These are phyloP conservation scores for Aspergillus nanangensis DNA, from an alignment of 495 filamentous ascomycete genomes.

Conservation along the genomic window DNA sequence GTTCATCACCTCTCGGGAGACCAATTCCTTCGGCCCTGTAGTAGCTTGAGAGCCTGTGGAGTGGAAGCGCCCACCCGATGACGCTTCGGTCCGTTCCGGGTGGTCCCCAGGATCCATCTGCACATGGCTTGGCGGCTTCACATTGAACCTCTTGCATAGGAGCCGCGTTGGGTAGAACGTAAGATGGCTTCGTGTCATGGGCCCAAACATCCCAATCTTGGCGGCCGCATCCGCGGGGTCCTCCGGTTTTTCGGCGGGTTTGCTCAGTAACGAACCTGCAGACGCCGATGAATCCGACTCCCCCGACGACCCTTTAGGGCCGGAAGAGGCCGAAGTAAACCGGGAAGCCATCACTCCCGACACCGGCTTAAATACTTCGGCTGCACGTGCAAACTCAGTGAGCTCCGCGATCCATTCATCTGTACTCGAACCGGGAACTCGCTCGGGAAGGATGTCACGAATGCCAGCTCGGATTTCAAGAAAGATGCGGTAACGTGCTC, in stretches of 20 bases:
- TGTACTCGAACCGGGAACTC: constrained; percentile 48
- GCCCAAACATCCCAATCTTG: constrained; percentile 88
- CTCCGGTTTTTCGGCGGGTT: constrained; percentile 57
- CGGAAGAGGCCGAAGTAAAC: constrained; percentile 71
- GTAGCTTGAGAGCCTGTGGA: constrained; percentile 31
- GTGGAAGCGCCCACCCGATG: constrained; percentile 27
- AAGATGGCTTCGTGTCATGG: constrained; percentile 68
- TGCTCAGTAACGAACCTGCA: constrained; percentile 44
- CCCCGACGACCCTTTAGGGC: constrained; percentile 39
- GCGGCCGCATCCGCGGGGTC: constrained; percentile 86
- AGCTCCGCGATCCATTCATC: constrained; percentile 81
- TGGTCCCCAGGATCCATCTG: constrained; percentile 50
- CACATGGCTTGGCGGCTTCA: constrained; percentile 71
- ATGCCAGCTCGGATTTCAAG: constrained; percentile 74
- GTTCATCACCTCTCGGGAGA: constrained; percentile 39
- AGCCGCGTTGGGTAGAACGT: constrained; percentile 79
- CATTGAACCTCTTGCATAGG: constrained; percentile 89
- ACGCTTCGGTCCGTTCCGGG: constrained; percentile 13
- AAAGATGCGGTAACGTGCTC: constrained; percentile 71
- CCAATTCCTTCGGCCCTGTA: constrained; percentile 27
- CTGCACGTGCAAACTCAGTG: constrained; percentile 81
- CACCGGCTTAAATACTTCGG: constrained; percentile 89
- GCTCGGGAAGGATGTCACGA: constrained; percentile 54
- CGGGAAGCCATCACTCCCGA: constrained; percentile 86
- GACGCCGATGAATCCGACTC: constrained; percentile 26